Evolutionary conservation across 2,329 filamentous ascomycete species (phyloP), one percentile per base, ranked within the genome.

Genomic region (Scortechinia acanthostroma): DNA sequence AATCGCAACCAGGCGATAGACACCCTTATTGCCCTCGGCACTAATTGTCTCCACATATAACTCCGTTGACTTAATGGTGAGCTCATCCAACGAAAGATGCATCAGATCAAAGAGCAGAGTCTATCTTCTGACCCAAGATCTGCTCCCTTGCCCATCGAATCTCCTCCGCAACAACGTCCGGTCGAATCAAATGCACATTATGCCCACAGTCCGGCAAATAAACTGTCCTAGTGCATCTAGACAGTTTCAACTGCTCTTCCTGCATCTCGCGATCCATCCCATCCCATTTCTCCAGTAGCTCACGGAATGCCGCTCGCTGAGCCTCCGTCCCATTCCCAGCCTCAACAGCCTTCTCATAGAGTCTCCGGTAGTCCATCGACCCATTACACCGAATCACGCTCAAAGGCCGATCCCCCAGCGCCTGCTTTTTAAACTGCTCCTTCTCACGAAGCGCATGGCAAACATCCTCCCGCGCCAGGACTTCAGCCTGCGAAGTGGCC

Each of bases 141-240:
- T n/a, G n/a, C n/a, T n/a, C n/a, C n/a, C n/a, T n/a, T n/a, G n/a
- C 63, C 63, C 63, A 66, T 33, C 45, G 45, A 5, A 66, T 54
- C 47, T 62, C 62, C 19, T 56, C 50, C 4, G 56, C 60, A 42
- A 68, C 52, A 16, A 61, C 51, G 35, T 66, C 64, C 14, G 64
- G 64, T 33, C 54, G 50, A 4, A 56, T 46, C 22, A 64, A 43
- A 47, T 65, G 58, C 6, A 66, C 53, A 52, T 65, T 55, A 52
- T 67, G 64, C 2, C 63, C 63, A 48, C 59, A 62, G 16, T 62
- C 58, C 6, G 53, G 49, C 22, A 65, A 16, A 47, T 61, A 49
- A 5, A 63, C 53, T 6, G 61, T 53, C 21, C 51, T 53, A 19
- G 46, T 52, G 2, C 50, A 57, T 5, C 52, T 54, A 0, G 61